Evolutionary conservation across 176 grass and related monocot genomes (phyloP), one percentile per base, ranked within the genome.

Genomic region (Triticum aestivum): DNA sequence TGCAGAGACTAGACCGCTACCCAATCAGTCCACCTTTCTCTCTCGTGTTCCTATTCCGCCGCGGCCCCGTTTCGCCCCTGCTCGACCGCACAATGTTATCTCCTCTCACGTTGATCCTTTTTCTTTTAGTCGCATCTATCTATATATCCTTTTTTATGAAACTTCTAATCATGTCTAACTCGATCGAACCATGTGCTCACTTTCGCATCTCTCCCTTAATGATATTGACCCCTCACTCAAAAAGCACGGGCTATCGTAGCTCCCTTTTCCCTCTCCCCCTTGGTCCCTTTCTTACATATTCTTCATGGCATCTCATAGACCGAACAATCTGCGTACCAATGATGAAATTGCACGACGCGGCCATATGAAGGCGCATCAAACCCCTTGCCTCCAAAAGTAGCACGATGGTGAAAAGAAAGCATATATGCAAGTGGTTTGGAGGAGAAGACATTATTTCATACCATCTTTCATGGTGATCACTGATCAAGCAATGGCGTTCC

Each of bases 291-390:
- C 24, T 23, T 47, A 51, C 5, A 41, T 49, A 18, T 51, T 75
- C 67, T 8, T 34, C 85, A 80, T 75, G 75, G 69, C 68, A 32
- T 69, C 47, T 84, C 85, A 9, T 75, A 76, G 61, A 76, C 81
- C 85, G 76, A 76, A 80, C 81, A 87, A 61, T 61, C 21, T 84
- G 44, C 21, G 62, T 21, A 38, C 4, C 24, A 89, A 83, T 69
- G 69, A 81, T 89, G 77, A 79, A 63, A 49, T 59, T 52, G 82
- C 88, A 64, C 74, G 75, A 81, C 35, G 18, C 69, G 37, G 42
- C 69, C 77, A 75, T 20, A 35, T 37, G 21, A 47, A 61, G 44
- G 26, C 37, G 62, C 67, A 41, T 51, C 81, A 61, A 73, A 21
- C 23, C 77, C 11, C 8, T 68, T 63, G 82, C 77, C 35, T 81